Conservation (phyloP, 1,284 basidiomycete genomes). For the Cutaneotrichosporon sp. region DNA sequence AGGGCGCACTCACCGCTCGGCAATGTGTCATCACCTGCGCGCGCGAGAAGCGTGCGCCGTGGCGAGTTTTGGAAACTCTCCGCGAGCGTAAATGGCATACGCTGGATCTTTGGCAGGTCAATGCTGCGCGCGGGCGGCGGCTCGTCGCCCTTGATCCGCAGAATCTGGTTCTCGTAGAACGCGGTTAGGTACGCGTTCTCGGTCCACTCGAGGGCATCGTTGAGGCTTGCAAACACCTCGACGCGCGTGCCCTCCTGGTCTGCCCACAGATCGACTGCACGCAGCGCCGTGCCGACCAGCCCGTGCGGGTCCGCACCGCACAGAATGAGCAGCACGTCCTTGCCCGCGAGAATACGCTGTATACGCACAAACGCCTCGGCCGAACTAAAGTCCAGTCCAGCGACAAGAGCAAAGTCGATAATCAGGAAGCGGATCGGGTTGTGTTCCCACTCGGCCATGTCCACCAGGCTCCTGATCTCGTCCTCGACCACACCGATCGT, state of each 20-base stretch:
- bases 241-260: constrained; percentile 59
- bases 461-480: constrained; percentile 59
- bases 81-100: constrained; percentile 49
- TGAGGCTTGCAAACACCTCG: constrained; percentile 76
- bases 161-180: constrained; percentile 44
- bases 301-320: constrained; percentile 71
- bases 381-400: constrained; percentile 87
- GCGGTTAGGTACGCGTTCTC: constrained; percentile 72
- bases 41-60: constrained; percentile 64
- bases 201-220: constrained; percentile 93
- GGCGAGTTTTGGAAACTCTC: constrained; percentile 68
- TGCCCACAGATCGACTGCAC: constrained; percentile 68
- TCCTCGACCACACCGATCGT: constrained; percentile 86
- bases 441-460: constrained; percentile 66
- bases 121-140: constrained; percentile 15
- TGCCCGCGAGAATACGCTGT: constrained; percentile 71
- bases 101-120: constrained; percentile 38
- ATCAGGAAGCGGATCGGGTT: constrained; percentile 85
- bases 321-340: constrained; percentile 76
- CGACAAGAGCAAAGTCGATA: constrained; percentile 77
- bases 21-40: constrained; percentile 60
- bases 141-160: constrained; percentile 15
- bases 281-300: constrained; percentile 63
- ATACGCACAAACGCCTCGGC: constrained; percentile 93
- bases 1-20: constrained; percentile 6